Conservation (phyloP, 495 filamentous ascomycete species). For the Lepraria neglecta region DNA sequence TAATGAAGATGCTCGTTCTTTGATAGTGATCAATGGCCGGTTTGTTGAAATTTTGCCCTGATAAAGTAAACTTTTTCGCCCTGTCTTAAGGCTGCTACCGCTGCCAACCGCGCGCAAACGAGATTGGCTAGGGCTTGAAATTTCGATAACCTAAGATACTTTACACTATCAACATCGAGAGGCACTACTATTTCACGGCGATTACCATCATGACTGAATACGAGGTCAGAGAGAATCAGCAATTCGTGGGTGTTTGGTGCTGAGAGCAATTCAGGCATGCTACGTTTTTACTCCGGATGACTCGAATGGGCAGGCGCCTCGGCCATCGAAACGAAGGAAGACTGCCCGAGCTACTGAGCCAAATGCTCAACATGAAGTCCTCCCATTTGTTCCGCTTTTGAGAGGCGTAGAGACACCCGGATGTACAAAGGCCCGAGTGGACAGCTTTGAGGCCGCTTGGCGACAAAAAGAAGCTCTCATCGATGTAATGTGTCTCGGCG, state of each 20-base stretch:
- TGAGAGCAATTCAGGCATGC: slow-evolving; percentile 46
- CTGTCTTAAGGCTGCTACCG: neutral
- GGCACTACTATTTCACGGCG: neutral
- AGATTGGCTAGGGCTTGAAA: neutral
- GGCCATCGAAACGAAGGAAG: slow-evolving; percentile 61
- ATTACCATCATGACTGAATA: slow-evolving; percentile 11
- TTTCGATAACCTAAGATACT: neutral
- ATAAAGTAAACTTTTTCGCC: neutral
- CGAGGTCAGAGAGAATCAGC: neutral
- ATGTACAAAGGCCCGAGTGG: slow-evolving; percentile 48
- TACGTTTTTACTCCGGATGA: slow-evolving; percentile 61
- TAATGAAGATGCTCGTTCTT: neutral
- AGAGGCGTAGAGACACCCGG: slow-evolving; percentile 53
- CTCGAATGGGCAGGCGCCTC: slow-evolving; percentile 30
- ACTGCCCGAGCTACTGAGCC: slow-evolving; percentile 35
- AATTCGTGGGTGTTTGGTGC: neutral
- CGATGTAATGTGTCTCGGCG: slow-evolving; percentile 46
- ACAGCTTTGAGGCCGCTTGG: slow-evolving; percentile 64
- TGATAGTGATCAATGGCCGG: neutral
- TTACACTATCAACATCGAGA: neutral
- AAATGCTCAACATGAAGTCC: slow-evolving; percentile 21
- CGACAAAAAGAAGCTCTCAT: slow-evolving; percentile 58
- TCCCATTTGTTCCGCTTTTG: slow-evolving; percentile 55
- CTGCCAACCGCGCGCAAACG: neutral
- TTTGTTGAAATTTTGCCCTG: neutral